Evolutionary conservation across 768 basidiomycete species (phyloP).

Genomic region (Gymnopilus junonius): DNA sequence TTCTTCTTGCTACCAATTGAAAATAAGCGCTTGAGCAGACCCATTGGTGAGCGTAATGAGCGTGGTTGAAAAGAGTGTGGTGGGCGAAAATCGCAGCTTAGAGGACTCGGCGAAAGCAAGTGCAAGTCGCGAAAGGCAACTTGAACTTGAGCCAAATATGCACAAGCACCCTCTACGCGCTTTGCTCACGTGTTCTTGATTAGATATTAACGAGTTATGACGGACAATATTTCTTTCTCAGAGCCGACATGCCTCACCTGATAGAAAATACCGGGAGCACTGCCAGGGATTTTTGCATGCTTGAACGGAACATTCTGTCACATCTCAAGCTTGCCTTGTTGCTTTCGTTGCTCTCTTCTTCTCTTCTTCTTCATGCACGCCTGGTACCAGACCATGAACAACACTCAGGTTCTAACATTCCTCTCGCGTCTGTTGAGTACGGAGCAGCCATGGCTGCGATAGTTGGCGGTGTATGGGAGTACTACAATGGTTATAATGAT

Average conservation of each 20-base stretch:
- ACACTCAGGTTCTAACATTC: conserved; percentile 35
- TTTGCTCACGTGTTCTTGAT: conserved; percentile 32
- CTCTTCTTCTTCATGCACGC: conserved; percentile 63
- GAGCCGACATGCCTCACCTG: conserved; percentile 23
- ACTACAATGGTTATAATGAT: conserved; percentile 59
- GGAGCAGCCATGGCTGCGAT: conserved; percentile 57
- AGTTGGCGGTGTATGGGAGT: conserved; percentile 68
- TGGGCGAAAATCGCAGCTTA: conserved; percentile 23
- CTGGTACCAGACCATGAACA: conserved; percentile 48
- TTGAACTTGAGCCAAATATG: conserved; percentile 50
- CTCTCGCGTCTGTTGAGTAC: conserved; percentile 58
- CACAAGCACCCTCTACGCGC: conserved; percentile 36
- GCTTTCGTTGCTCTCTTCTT: conserved; percentile 64
- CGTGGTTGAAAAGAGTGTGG: conserved; percentile 31
- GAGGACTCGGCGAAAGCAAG: conserved; percentile 5
- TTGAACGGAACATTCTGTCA: conserved; percentile 75
- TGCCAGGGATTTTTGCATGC: conserved; percentile 80
- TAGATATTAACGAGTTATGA: neutral
- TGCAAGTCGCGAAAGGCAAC: conserved; percentile 11
- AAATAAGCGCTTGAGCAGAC: conserved; percentile 71
- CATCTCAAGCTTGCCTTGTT: conserved; percentile 71
- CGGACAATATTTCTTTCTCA: neutral
- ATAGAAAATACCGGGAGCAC: conserved; percentile 57
- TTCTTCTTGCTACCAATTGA: conserved; percentile 71
- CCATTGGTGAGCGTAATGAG: conserved; percentile 47